Conservation (phyloP, 2,329 filamentous ascomycete species). For the Aspergillus pseudotamarii region DNA sequence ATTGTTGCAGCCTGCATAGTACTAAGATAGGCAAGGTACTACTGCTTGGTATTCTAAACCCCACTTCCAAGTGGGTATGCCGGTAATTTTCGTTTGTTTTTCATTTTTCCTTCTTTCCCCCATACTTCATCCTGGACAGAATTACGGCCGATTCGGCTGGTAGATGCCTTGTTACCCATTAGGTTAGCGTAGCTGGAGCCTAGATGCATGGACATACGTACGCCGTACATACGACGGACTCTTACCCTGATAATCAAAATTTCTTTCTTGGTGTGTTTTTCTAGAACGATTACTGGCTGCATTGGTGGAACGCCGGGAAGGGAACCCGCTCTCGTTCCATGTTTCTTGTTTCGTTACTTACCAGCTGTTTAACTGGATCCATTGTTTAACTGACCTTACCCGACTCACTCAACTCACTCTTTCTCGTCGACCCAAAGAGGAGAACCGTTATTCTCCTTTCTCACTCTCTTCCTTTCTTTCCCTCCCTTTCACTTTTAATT, state of each 20-base stretch:
- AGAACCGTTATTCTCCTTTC: conserved; percentile 7
- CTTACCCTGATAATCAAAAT: conserved; percentile 11
- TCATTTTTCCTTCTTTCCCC: not conserved
- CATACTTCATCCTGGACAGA: conserved; percentile 6
- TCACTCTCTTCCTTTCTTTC: conserved; percentile 18
- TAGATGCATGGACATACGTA: conserved; percentile 7
- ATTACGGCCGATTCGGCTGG: not conserved
- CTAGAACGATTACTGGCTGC: conserved; percentile 19
- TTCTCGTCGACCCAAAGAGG: conserved; percentile 10
- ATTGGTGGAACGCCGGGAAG: conserved; percentile 16
- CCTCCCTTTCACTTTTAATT: conserved; percentile 14
- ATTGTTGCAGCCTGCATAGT: not conserved
- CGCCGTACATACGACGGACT: conserved; percentile 6
- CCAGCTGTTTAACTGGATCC: not conserved
- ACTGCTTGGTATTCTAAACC: not conserved
- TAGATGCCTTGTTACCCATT: not conserved
- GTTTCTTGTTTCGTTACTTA: conserved; percentile 9
- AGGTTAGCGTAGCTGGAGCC: conserved; percentile 2
- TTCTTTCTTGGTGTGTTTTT: conserved; percentile 18
- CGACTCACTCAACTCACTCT: conserved; percentile 18
- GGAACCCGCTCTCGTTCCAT: conserved; percentile 12
- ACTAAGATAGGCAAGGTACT: conserved; percentile 1
- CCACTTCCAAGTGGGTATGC: conserved; percentile 17
- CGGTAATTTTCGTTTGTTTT: conserved; percentile 13
- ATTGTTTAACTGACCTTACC: conserved; percentile 11